phyloP scores from a whole-genome alignment of 805 yeast genomes.

The Grigorovia yakushimaensis region DNA sequence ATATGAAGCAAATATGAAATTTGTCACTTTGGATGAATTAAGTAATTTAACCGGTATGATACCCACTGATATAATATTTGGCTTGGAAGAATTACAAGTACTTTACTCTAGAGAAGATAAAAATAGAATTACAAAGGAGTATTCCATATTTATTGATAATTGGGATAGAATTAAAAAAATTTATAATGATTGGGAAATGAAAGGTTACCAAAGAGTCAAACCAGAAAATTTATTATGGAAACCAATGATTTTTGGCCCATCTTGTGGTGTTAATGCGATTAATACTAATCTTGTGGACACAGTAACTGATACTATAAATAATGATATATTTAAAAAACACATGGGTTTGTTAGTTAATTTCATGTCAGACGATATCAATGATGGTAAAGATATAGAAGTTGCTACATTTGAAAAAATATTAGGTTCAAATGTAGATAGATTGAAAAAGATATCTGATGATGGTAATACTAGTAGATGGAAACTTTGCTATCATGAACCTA shows the following conservation, averaged over 20 bases:
- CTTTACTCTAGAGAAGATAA: conserved; percentile 28
- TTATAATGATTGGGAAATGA: conserved; percentile 41
- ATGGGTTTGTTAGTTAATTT: conserved; percentile 51
- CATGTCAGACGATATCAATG: conserved; percentile 58
- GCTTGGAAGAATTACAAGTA: conserved; percentile 66
- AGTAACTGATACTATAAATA: background rate
- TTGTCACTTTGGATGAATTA: conserved; percentile 49
- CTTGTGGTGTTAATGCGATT: conserved; percentile 64
- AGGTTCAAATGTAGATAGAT: background rate
- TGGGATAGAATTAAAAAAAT: conserved; percentile 31
- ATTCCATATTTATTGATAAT: conserved; percentile 24
- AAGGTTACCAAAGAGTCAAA: conserved; percentile 43
- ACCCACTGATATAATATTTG: conserved; percentile 76
- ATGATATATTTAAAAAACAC: conserved; percentile 33
- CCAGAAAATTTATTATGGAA: conserved; percentile 61
- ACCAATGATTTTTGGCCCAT: conserved; percentile 74
- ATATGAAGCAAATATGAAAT: background rate
- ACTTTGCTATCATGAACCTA: conserved; percentile 7
- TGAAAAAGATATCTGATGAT: background rate
- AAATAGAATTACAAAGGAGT: conserved; percentile 37
- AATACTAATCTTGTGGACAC: conserved; percentile 15
- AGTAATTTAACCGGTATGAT: conserved; percentile 75
- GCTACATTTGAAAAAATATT: conserved; percentile 34
- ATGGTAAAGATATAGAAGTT: conserved; percentile 49
- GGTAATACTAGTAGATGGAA: conserved; percentile 4